Evolutionary conservation across 2,329 filamentous ascomycete species (phyloP).

Genomic region (Cladorrhinum sp.): DNA sequence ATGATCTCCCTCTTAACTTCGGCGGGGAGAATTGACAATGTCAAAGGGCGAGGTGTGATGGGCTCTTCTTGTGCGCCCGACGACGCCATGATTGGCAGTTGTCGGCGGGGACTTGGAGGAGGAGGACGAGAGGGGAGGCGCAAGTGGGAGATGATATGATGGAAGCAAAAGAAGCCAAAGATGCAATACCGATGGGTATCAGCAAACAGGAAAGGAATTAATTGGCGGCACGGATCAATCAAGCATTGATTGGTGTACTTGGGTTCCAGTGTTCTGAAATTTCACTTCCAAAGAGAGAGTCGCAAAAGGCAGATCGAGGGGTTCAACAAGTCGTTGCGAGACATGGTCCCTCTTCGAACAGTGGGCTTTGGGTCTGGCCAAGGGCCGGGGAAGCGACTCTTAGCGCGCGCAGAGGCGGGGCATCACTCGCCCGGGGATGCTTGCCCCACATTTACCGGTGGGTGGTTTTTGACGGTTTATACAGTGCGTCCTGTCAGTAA

Average conservation of each 20-base stretch:
- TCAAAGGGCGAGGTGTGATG: constrained; percentile 2
- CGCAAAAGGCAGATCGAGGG: neutral
- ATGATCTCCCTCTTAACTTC: constrained; percentile 51
- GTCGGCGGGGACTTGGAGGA: neutral
- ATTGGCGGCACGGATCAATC: neutral
- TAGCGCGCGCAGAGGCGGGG: neutral
- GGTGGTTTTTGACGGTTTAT: neutral
- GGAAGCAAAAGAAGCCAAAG: neutral
- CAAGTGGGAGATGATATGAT: neutral
- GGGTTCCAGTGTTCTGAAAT: neutral
- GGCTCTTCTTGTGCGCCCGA: constrained; percentile 6
- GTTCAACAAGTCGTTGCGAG: neutral
- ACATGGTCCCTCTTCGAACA: neutral
- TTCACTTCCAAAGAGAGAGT: neutral
- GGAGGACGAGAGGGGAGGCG: neutral
- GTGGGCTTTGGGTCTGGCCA: constrained; percentile 2
- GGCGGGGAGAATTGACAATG: constrained; percentile 42
- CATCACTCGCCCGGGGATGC: neutral
- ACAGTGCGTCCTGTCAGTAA: neutral
- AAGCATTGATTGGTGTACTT: neutral
- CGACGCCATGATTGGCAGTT: constrained; percentile 18
- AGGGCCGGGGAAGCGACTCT: constrained; percentile 2
- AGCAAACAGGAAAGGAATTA: neutral
- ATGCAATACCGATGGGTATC: neutral
- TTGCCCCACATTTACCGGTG: neutral